Base-by-base conservation (phyloP, 2,329 filamentous ascomycete genomes). In the Fusarium begoniae region DNA sequence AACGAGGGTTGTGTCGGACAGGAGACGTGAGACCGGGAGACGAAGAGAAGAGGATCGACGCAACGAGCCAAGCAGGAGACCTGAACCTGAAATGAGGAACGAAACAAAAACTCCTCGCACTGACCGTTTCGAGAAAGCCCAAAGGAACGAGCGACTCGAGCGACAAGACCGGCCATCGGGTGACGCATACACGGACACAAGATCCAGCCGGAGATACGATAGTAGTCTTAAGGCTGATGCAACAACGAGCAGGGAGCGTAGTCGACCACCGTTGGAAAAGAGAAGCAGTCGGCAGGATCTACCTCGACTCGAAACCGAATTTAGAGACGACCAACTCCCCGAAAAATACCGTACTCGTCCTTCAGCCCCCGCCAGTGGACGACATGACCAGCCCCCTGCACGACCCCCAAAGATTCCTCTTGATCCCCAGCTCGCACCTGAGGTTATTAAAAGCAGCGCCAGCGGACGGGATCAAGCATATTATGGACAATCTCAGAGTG, bases 381-480 rank as follows among this genome's bases (percentile, higher is more conserved):
- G 80, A 8, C 76, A 80, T 28, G 80, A 82, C 11, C 81, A 82
- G 40, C 77, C 78, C 13, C 72, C 80, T 32, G 57, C 80, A 72
- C 71, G 75, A 47, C 68, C 79, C 24, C 77, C 81, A 38, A 75
- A 75, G 38, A 63, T 78, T 51, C 63, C 75, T 11, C 80, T 80
- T 10, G 82, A 85, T 47, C 79, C 78, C 2, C 78, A 82, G 32
- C 72, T 86, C 11, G 84, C 85, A 2, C 86, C 87, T 1, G 80
- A 85, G 6, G 78, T 85, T 5, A 83, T 84, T 35, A 86, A 83
- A 56, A 82, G 83, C 40, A 80, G 82, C 2, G 78, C 82, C 17
- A 81, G 80, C 8, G 82, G 85, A 9, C 83, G 86, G 6, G 85
- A 88, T 44, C 83, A 84, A 59, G 75, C 79, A 1, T 86, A 87